Base-by-base conservation (phyloP, 106 monocot genomes). In the Allium fistulosum region DNA sequence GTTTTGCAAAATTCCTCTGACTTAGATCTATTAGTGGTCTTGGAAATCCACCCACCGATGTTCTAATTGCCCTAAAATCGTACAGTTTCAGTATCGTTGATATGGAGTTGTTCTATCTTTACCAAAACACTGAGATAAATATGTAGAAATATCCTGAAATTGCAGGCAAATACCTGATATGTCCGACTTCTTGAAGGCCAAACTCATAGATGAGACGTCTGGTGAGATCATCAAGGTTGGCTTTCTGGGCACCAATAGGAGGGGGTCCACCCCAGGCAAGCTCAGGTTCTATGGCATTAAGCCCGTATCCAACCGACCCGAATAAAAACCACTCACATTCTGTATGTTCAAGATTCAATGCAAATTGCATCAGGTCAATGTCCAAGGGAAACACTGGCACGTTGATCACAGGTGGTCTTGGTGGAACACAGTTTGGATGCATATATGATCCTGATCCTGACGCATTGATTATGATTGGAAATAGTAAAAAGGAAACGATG, bases 1-100 rank as follows among this genome's bases (percentile, higher is more conserved):
- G 51, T 69, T 45, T 75, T 8, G 81, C 85, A 37, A 81, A 85
- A 62, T 81, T 71, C 10, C 75, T 18, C 0, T 15, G 14, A 46
- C 81, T 85, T 14, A 85, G 58, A 62, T 85, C 81, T 12, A 85
- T 76, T 53, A 76, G 48, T 3, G 85, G 85, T 65, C 85, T 71
- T 27, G 63, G 70, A 17, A 86, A 75, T 11, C 76, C 78, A 17
- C 85, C 85, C 0, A 85, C 81, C 9, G 79, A 76, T 17, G 61
- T 8, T 67, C 79, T 55, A 22, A 82, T 79, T 47, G 75, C 81
- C 76, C 85, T 86, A 53, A 10, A 73, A 69, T 14, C 17, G 50
- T 51, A 51, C 0, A 11, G 0, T 3, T 46, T 3, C 2, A 18
- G 16, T 10, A 22, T 66, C 7, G 1, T 11, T 51, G 10, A 18